These are phyloP conservation scores for Protomyces inouyei DNA, from an alignment of 1,139 yeast genomes.

Conservation along the genomic window DNA sequence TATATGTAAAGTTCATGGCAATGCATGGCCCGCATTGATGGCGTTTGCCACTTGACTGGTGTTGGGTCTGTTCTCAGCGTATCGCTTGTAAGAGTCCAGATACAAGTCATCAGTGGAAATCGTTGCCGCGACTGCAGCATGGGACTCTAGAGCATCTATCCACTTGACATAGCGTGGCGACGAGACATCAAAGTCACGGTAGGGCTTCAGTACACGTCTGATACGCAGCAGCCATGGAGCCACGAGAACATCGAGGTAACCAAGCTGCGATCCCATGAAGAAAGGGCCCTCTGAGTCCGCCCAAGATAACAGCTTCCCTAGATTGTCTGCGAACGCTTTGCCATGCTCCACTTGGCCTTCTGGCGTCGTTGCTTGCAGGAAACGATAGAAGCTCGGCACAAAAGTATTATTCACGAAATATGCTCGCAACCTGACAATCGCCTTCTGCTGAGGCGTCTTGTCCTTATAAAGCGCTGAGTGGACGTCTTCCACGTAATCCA, in stretches of 20 bases:
- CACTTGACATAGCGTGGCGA: not conserved
- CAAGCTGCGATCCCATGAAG: conserved; percentile 6
- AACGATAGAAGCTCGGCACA: conserved; percentile 23
- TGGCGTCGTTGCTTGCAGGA: conserved; percentile 20
- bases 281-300: conserved; percentile 20
- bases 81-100: conserved; percentile 24
- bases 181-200: conserved; percentile 18
- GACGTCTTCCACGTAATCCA: conserved; percentile 25
- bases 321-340: conserved; percentile 13
- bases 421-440: conserved; percentile 4
- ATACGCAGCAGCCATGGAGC: conserved; percentile 27
- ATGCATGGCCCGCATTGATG: conserved; percentile 19
- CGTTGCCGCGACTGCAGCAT: conserved; percentile 17
- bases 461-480: not conserved
- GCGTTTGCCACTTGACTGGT: conserved; percentile 27
- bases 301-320: not conserved
- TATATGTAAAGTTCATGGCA: not conserved
- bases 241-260: conserved; percentile 16
- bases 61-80: conserved; percentile 26
- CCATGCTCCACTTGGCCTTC: conserved; percentile 4
- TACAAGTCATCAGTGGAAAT: conserved; percentile 19
- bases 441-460: conserved; percentile 2
- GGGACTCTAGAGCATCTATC: conserved; percentile 5
- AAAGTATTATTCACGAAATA: conserved; percentile 9
- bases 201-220: conserved; percentile 22